Conservation (phyloP, 73 alveolate genomes). For the Blepharisma stoltei region DNA sequence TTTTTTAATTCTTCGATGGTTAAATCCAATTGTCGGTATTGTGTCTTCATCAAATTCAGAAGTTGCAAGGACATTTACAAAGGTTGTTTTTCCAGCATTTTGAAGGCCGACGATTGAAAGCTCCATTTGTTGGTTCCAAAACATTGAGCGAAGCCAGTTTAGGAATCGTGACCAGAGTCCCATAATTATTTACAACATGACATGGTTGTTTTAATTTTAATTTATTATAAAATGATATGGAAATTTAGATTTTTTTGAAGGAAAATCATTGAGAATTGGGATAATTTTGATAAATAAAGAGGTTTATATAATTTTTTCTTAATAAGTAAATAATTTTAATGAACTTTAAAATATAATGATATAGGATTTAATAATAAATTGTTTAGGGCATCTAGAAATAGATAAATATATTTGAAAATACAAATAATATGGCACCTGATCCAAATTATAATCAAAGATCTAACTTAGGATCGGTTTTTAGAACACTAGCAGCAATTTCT, state of each 20-base stretch:
- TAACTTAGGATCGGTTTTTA: too few species aligned
- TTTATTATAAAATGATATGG: background rate
- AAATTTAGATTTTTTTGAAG: background rate
- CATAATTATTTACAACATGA: background rate
- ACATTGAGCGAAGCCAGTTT: constrained; percentile 52
- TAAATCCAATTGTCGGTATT: constrained; percentile 83
- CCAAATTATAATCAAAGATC: too few species aligned
- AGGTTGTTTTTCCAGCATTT: constrained; percentile 83
- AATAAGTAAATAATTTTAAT: background rate
- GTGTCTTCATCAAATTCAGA: constrained; percentile 83
- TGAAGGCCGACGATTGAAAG: constrained; percentile 70
- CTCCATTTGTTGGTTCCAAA: constrained; percentile 69
- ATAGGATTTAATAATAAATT: background rate
- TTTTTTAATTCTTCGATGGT: constrained; percentile 57
- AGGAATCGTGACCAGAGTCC: constrained; percentile 38
- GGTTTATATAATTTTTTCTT: background rate
- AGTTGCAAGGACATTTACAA: constrained; percentile 68
- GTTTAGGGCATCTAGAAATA: background rate
- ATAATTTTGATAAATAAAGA: background rate
- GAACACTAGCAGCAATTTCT: too few species aligned
- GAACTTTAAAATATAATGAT: too few species aligned
- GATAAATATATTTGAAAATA: too few species aligned
- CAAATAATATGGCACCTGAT: too few species aligned
- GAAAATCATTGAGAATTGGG: background rate
- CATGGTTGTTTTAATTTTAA: background rate